Base-by-base conservation (phyloP, 2,329 filamentous ascomycete genomes). In the Pseudogymnoascus sp. region DNA sequence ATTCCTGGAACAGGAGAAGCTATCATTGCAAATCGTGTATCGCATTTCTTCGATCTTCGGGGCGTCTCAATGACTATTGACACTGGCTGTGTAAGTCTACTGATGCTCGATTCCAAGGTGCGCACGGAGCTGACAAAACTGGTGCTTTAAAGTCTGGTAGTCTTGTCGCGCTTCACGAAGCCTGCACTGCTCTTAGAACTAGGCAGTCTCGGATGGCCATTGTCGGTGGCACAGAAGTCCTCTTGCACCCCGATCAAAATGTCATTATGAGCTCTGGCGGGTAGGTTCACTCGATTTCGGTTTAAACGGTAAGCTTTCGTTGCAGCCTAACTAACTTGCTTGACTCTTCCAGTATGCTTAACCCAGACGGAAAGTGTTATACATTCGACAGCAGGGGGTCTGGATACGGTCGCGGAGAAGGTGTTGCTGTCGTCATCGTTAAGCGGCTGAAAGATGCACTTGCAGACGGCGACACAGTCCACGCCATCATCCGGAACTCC, bases 111-210 rank as follows among this genome's bases (percentile, higher is more conserved):
- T 38, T 6, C 5, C 36, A 38, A 38, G n/a, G n/a, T 38, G 36
- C n/a, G 36, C 36, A 4, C 36, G n/a, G 36, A 15, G 36, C 36
- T 38, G 36, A 38, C 36, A 38, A 38, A 11, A 38, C n/a, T 38
- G 36, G 36, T 38, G 36, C 36, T 3, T 38, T 38, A 38, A 38
- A 38, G 36, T 62, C 62, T 20, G 59, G 78, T 4, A 80, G 80
- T 47, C 73, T 85, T 12, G 77, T 82, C 2, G 77, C 79, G 0
- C 71, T 84, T 3, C 79, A 84, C 66, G 70, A 80, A 39, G 81
- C 79, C 1, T 77, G 76, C 43, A 69, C 71, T 47, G 66, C 65
- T 18, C 59, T 75, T 12, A 64, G 68, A 12, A 64, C 60, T 14
- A 66, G 69, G 6, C 70, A 73, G 20, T 69, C 68, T 8, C 63